Evolutionary conservation across 2,329 filamentous ascomycete species (phyloP).

Genomic region (Talaromyces sp.): DNA sequence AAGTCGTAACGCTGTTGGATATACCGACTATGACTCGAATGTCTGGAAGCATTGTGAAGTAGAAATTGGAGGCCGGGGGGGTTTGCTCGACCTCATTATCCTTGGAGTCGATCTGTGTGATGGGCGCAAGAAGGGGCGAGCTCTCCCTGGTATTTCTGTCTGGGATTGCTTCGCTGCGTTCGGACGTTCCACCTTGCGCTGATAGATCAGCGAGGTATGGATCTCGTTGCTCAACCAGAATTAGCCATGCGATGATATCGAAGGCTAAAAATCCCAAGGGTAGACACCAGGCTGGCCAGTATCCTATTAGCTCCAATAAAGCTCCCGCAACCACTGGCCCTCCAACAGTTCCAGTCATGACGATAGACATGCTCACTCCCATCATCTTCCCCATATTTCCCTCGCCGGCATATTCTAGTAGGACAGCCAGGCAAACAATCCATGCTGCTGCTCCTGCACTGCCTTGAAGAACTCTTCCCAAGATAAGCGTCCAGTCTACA

Average conservation of each 20-base stretch:
- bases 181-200: not conserved
- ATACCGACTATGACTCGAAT: slow-evolving; percentile 46
- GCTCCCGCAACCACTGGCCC: slow-evolving; percentile 34
- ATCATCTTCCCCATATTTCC: slow-evolving; percentile 31
- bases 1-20: slow-evolving; percentile 49
- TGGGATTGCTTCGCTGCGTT: not conserved
- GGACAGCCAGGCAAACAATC: slow-evolving; percentile 35
- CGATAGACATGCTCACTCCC: slow-evolving; percentile 29
- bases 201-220: not conserved
- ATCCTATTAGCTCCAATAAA: slow-evolving; percentile 32
- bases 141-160: not conserved
- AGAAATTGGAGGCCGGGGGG: slow-evolving; percentile 16
- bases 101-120: not conserved
- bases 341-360: slow-evolving; percentile 29
- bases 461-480: slow-evolving; percentile 34
- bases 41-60: slow-evolving; percentile 47
- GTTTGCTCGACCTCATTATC: not conserved
- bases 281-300: slow-evolving; percentile 35
- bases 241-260: slow-evolving; percentile 23
- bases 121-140: slow-evolving; percentile 3
- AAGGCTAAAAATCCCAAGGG: slow-evolving; percentile 30
- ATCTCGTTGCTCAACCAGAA: slow-evolving; percentile 28
- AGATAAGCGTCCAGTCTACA: slow-evolving; percentile 25
- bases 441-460: slow-evolving; percentile 33
- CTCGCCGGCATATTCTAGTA: slow-evolving; percentile 30